Evolutionary conservation across 1,139 yeast genomes (phyloP), one percentile per base, ranked within the genome.

Genomic region (Hyphopichia buzzinii): DNA sequence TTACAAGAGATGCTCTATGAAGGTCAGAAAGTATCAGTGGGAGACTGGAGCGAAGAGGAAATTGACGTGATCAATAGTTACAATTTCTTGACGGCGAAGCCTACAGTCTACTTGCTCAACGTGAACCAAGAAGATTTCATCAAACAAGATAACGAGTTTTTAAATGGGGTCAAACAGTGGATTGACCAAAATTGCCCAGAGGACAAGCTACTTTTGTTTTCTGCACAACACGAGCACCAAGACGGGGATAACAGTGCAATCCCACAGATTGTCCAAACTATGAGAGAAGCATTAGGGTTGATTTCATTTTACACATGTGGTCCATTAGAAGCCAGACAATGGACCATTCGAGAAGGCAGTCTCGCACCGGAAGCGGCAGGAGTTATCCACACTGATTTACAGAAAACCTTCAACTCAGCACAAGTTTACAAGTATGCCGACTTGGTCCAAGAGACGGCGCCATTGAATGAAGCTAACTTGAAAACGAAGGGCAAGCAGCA

Each of bases 291-390:
- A 2, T 66, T 90, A 31, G 73, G 79, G 38, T 72, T 90, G 46
- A 84, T 90, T 31, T 85, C 96, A 31, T 92, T 82, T 64, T 90
- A 84, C 67, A 90, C 98, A 1, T 84, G 95, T 60, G 97, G 97
- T 10, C 83, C 88, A 10, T 74, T 79, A 34, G 97, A 92, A 63
- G 90, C 88, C 4, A 74, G 95, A 46, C 96, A 92, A 59, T 90
- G 98, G 97, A 85, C 95, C 10, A 72, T 90, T 34, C 72, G 95
- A 46, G 66, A 73, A 47, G 87, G 90, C 23, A 80, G 87, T 25
- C 73, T 79, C 34, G 96, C 96, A 8, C 94, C 95, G 12, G 87
- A 87, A 44, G 97, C 96, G 1, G 97, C 97, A 0, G 96, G 95
- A 17, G 84, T 87, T 27, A 90, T 90, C 44, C 97, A 92, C 59